Percentiles rank a stretch among this genome's conserved stretches.
phyloP scores from a whole-genome alignment of 2,329 filamentous ascomycete species.

The Orbilia brochopaga region DNA sequence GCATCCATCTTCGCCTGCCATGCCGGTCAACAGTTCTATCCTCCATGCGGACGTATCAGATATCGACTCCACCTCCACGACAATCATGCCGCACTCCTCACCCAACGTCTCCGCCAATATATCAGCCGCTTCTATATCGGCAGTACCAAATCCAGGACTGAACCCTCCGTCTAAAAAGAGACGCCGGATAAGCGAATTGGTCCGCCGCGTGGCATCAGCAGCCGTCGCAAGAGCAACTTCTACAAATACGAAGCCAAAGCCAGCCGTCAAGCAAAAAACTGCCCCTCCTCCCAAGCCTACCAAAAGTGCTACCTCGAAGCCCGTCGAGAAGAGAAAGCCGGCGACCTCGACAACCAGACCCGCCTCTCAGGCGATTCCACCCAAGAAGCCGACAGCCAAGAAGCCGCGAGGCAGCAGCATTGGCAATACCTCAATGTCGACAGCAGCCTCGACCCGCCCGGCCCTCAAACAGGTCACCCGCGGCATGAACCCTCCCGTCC shows the following conservation, averaged over 20 bases:
- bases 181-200: conserved; percentile 36
- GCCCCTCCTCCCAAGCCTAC: conserved; percentile 6
- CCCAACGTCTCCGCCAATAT: conserved; percentile 30
- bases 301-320: background rate
- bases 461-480: conserved; percentile 33
- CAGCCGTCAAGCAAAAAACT: background rate
- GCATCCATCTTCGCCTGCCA: conserved; percentile 12
- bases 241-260: conserved; percentile 14
- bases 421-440: background rate
- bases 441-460: conserved; percentile 17
- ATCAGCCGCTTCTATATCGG: background rate
- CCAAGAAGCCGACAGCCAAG: background rate
- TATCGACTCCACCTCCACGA: conserved; percentile 39
- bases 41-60: conserved; percentile 30
- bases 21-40: conserved; percentile 25
- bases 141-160: background rate
- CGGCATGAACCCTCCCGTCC: conserved; percentile 35
- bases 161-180: conserved; percentile 28
- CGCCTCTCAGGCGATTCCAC: conserved; percentile 5
- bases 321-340: conserved; percentile 23
- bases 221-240: conserved; percentile 17
- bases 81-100: conserved; percentile 33
- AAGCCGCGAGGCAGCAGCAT: conserved; percentile 8
- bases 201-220: conserved; percentile 22
- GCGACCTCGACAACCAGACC: conserved; percentile 10